phyloP scores from a whole-genome alignment of 768 basidiomycete species.

The Tephrocybe rancida region DNA sequence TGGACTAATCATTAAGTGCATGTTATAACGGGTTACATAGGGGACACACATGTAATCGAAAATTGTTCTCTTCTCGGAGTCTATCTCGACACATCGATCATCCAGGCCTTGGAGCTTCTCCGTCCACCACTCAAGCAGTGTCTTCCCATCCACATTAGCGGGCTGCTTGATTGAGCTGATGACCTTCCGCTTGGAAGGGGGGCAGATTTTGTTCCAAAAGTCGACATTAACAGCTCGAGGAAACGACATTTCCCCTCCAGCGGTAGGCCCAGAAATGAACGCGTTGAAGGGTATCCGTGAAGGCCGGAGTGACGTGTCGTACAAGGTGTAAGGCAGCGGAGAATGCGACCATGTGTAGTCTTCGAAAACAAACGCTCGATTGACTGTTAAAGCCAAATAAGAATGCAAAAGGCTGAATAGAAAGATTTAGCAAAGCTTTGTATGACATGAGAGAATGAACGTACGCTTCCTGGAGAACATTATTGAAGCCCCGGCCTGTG shows the following conservation, averaged over 20 bases:
- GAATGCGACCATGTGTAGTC: conserved; percentile 63
- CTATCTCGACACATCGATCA: conserved; percentile 45
- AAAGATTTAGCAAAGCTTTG: background rate
- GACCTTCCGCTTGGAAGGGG: conserved; percentile 35
- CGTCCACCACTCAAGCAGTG: conserved; percentile 53
- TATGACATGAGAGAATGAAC: background rate
- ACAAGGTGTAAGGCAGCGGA: conserved; percentile 55
- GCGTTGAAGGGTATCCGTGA: conserved; percentile 59
- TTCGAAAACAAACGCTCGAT: conserved; percentile 63
- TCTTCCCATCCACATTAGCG: conserved; percentile 36
- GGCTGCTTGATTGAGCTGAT: conserved; percentile 36
- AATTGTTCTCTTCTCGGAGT: conserved; percentile 37
- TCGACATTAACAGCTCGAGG: conserved; percentile 46
- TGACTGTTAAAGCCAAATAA: conserved; percentile 48
- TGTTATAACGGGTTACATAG: background rate
- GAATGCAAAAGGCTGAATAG: conserved; percentile 46
- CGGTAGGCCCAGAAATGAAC: conserved; percentile 57
- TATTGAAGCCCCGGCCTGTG: conserved; percentile 63
- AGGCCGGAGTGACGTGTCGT: conserved; percentile 54
- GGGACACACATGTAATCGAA: conserved; percentile 38
- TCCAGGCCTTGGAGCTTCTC: conserved; percentile 31
- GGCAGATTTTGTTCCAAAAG: conserved; percentile 53
- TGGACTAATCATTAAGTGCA: background rate
- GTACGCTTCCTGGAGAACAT: conserved; percentile 60
- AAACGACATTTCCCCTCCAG: conserved; percentile 43